Evolutionary conservation across 805 yeast genomes (phyloP).

Genomic region (Candida wancherniae): DNA sequence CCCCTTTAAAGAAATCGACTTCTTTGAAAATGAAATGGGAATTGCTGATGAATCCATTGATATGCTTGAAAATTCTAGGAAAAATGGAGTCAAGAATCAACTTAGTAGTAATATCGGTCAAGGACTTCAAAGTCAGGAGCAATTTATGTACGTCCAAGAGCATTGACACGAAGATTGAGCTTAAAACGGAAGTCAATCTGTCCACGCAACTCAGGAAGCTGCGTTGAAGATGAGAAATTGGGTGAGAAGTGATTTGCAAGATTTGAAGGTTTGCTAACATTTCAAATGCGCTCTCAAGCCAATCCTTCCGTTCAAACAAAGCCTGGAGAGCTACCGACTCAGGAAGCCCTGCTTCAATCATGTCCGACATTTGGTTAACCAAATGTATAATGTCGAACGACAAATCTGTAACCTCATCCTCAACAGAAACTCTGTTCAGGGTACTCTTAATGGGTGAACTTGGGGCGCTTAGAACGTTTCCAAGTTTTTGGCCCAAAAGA

Average conservation of each 20-base stretch:
- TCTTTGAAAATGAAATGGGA: slow-evolving; percentile 35
- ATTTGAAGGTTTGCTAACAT: slow-evolving; percentile 31
- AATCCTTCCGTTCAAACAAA: slow-evolving; percentile 26
- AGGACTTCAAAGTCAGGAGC: slow-evolving; percentile 20
- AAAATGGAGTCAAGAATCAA: slow-evolving; percentile 31
- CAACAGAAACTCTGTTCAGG: slow-evolving; percentile 1
- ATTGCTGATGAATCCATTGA: slow-evolving; percentile 28
- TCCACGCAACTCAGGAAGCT: slow-evolving; percentile 20
- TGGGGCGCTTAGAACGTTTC: slow-evolving; percentile 31
- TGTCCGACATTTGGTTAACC: slow-evolving; percentile 29
- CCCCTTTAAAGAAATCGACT: slow-evolving; percentile 23
- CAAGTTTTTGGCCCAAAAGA: slow-evolving; percentile 24
- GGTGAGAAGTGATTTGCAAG: slow-evolving; percentile 18
- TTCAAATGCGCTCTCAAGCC: slow-evolving; percentile 38
- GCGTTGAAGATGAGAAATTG: slow-evolving; percentile 14
- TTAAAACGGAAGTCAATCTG: slow-evolving; percentile 27
- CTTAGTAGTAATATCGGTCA: slow-evolving; percentile 34
- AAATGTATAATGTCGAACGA: slow-evolving; percentile 33
- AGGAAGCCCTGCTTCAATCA: slow-evolving; percentile 27
- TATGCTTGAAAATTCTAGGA: slow-evolving; percentile 33
- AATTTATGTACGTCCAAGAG: slow-evolving; percentile 18
- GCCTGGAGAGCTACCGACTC: slow-evolving; percentile 18
- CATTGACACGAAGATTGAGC: slow-evolving; percentile 34
- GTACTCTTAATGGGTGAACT: slow-evolving; percentile 23
- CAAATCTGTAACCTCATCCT: slow-evolving; percentile 18